Evolutionary conservation across 2,329 filamentous ascomycete genomes (phyloP).

Genomic region (Bisporella sp.): DNA sequence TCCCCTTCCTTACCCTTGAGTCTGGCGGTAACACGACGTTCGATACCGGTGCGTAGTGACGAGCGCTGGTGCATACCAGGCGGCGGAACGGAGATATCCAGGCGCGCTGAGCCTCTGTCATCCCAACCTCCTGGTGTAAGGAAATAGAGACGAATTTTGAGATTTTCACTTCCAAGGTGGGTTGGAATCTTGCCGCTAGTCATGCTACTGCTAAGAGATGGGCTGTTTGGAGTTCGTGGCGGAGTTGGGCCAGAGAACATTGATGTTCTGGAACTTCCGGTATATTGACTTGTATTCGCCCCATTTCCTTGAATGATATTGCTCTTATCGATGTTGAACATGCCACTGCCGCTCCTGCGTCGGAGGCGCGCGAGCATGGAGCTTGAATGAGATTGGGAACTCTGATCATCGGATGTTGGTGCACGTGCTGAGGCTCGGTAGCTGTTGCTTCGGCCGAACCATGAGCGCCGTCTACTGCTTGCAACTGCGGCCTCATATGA

Average conservation of each 20-base stretch:
- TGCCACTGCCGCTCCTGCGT: constrained; percentile 64
- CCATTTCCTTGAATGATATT: constrained; percentile 49
- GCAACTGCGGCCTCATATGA: constrained; percentile 34
- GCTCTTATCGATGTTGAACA: constrained; percentile 77
- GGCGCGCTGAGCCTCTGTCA: constrained; percentile 76
- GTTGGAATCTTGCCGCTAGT: constrained; percentile 39
- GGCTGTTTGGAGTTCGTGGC: constrained; percentile 19
- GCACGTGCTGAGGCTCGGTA: constrained; percentile 57
- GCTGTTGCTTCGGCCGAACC: constrained; percentile 32
- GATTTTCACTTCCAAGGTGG: constrained; percentile 61
- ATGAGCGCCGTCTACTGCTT: constrained; percentile 42
- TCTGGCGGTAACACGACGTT: constrained; percentile 84
- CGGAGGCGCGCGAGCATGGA: constrained; percentile 67
- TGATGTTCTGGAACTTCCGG: constrained; percentile 33
- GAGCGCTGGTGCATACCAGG: constrained; percentile 52
- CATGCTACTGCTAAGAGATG: constrained; percentile 22
- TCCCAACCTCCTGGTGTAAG: constrained; percentile 80
- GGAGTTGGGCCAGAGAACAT: constrained; percentile 47
- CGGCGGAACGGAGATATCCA: constrained; percentile 76
- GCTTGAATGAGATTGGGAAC: constrained; percentile 63
- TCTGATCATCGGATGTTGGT: constrained; percentile 46
- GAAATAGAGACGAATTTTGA: constrained; percentile 80
- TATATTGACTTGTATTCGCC: constrained; percentile 33
- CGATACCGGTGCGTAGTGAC: constrained; percentile 55
- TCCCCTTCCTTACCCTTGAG: constrained; percentile 30